Base-by-base conservation (phyloP, 169 alveolate genomes). In the Theileria parva region DNA sequence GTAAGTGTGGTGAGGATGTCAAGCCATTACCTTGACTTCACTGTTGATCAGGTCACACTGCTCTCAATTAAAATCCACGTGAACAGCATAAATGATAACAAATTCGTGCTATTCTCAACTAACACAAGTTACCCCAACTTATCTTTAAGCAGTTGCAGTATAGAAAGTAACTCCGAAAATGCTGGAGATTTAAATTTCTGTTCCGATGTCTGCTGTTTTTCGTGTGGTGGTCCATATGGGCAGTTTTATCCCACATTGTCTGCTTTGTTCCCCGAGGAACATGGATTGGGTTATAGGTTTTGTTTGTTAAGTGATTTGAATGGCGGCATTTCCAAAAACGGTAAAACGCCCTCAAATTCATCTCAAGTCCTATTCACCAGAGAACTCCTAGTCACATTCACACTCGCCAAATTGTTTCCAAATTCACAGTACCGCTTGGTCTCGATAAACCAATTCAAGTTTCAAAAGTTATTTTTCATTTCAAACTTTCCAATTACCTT, bases 201-300 rank as follows among this genome's bases (percentile, higher is more conserved):
- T 60, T n/a, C 27, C n/a, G 23, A 37, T 21, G 7, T 66, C n/a
- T 5, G 81, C 25, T 80, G 88, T 63, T 27, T 25, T 39, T 2
- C 28, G 21, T 80, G 88, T 61, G 88, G 88, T 3, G 88, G 88
- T 7, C 83, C 88, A 2, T 19, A 73, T 32, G 80, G 83, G 27
- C 23, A 67, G 63, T 72, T 80, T 39, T 32, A 74, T 28, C 57
- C 37, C 21, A 19, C 57, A 5, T n/a, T 0, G 44, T 3, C 27
- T 0, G 23, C n/a, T 19, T 70, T 69, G 64, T 63, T 28, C 12
- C 61, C 30, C 1, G 21, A 53, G 32, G 80, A 74, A 15, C 32
- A 17, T 44, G 55, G 50, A 0, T 60, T 32, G 37, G 50, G 37
- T 23, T 80, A 66, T 51, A 77, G 72, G 19, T 61, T 71, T 21